phyloP scores from a whole-genome alignment of 1,284 basidiomycete genomes.

The Cutaneotrichosporon sp. region DNA sequence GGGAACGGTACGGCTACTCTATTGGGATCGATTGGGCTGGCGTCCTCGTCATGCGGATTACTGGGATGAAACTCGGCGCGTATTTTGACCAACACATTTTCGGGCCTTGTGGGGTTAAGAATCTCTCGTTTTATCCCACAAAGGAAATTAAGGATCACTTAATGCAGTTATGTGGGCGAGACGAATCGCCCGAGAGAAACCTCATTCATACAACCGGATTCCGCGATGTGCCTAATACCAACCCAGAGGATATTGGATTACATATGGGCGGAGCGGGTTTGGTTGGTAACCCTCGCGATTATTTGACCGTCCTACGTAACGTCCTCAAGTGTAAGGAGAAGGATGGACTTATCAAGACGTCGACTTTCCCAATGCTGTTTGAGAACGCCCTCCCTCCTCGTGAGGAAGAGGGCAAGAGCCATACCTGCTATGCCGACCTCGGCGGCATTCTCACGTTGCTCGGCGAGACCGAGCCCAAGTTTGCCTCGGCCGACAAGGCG shows the following conservation, averaged over 20 bases:
- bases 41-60: slow-evolving; percentile 39
- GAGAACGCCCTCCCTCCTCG: slow-evolving; percentile 23
- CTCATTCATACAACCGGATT: slow-evolving; percentile 32
- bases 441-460: slow-evolving; percentile 9
- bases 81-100: slow-evolving; percentile 46
- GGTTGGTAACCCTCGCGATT: slow-evolving; percentile 38
- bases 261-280: slow-evolving; percentile 42
- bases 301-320: slow-evolving; percentile 33
- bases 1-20: slow-evolving; percentile 35
- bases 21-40: slow-evolving; percentile 49
- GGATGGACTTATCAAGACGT: slow-evolving; percentile 24
- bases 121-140: slow-evolving; percentile 40
- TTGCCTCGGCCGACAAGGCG: slow-evolving; percentile 14
- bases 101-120: slow-evolving; percentile 34
- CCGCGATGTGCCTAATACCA: slow-evolving; percentile 27
- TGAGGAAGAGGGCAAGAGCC: slow-evolving; percentile 16
- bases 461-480: slow-evolving; percentile 16
- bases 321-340: slow-evolving; percentile 30
- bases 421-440: slow-evolving; percentile 19
- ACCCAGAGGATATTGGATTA: slow-evolving; percentile 18
- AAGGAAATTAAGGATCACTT: slow-evolving; percentile 26
- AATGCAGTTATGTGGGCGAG: slow-evolving; percentile 24
- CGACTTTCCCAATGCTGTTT: slow-evolving; percentile 33
- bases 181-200: slow-evolving; percentile 10
- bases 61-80: slow-evolving; percentile 37